These are phyloP conservation scores for Trichoderma sp. DNA, from an alignment of 2,329 filamentous ascomycete species.

Conservation along the genomic window DNA sequence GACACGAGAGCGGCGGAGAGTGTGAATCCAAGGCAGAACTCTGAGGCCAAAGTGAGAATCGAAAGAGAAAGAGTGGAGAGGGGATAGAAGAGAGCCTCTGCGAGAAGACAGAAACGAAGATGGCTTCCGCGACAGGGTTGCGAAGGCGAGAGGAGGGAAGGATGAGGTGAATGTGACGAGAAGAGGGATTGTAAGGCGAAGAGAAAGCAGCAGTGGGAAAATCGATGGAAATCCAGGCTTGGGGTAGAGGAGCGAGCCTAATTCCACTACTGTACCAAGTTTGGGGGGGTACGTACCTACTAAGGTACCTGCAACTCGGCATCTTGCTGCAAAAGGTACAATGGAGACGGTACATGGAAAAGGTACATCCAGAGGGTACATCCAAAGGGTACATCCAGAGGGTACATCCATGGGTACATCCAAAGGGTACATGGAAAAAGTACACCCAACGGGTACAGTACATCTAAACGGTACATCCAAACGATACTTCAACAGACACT, in stretches of 20 bases:
- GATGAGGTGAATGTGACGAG: conserved; percentile 2
- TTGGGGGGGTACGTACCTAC: neutral
- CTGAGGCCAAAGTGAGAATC: neutral
- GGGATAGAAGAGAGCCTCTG: neutral
- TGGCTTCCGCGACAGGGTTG: conserved; percentile 4
- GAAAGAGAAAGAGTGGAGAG: conserved; percentile 6
- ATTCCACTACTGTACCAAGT: conserved; percentile 8
- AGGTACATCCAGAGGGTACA: too few species aligned
- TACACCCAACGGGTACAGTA: too few species aligned
- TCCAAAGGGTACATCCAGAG: too few species aligned
- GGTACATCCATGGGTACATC: too few species aligned
- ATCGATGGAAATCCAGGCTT: conserved; percentile 7
- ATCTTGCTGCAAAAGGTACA: neutral
- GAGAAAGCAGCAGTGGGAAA: conserved; percentile 15
- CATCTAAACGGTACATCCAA: neutral
- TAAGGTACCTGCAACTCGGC: neutral
- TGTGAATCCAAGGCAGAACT: neutral
- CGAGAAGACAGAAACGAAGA: neutral
- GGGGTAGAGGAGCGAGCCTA: conserved; percentile 12
- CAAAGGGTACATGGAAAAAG: too few species aligned
- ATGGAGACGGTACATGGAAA: too few species aligned
- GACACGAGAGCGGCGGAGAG: conserved; percentile 10
- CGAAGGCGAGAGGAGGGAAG: neutral
- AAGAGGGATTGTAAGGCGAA: conserved; percentile 13
- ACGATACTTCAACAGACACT: too few species aligned